Base-by-base conservation (phyloP, 352 stramenopile genomes). In the Phytophthora chlamydospora region DNA sequence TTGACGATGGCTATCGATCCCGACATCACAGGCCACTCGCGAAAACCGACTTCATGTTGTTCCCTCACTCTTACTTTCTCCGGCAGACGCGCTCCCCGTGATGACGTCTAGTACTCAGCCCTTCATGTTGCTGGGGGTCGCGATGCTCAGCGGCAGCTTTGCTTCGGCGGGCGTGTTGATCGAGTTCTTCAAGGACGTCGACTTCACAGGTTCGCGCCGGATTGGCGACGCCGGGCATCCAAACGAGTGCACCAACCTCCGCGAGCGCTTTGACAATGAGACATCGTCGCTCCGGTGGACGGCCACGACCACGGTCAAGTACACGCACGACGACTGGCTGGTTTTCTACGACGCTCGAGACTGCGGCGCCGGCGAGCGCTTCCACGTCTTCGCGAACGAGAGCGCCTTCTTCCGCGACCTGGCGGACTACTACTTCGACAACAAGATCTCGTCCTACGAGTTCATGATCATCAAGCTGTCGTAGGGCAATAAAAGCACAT, bases 141-240 rank as follows among this genome's bases (percentile, higher is more conserved):
- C 19, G n/a, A 12, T 45, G 7, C 16, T 45, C 11, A 24, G 39
- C 17, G n/a, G 39, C 14, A 31, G 8, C 5, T 32, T 17, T n/a
- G 11, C 11, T 31, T 17, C 31, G 4, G 19, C 19, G 10, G 51
- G 38, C 21, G n/a, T 47, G 6, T 5, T 47, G 24, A 40, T 58
- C 12, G 38, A 58, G 39, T 46, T 49, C 7, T 58, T 49, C 38
- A 44, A 56, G 19, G 19, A 56, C 17, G n/a, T 14, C 17, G 21
- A 27, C 12, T 58, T 58, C 40, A 41, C 47, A 21, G 48, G 38
- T 9, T 24, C 11, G 14, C 38, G 29, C 3, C 24, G 17, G 5
- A 4, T 58, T 36, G 51, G 29, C 10, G 17, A 6, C 19, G 17
- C 31, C 38, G 38, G 38, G 17, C 9, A 21, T n/a, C 10, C 19